These are phyloP conservation scores for Cercospora janseana DNA, from an alignment of 2,329 filamentous ascomycete species.

Conservation along the genomic window DNA sequence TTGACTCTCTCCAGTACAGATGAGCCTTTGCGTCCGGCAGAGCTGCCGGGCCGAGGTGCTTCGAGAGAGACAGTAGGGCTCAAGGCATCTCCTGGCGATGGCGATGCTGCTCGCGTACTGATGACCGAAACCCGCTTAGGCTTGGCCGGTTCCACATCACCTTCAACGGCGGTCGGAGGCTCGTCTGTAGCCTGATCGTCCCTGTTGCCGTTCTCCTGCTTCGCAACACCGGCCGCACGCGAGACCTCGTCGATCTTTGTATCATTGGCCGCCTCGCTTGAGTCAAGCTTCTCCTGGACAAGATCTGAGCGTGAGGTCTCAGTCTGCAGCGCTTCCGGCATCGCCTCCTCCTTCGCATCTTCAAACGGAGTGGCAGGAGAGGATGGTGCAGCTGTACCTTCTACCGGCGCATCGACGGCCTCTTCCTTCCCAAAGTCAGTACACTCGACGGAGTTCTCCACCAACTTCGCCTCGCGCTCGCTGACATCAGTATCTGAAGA, in stretches of 20 bases:
- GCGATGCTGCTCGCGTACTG: not conserved
- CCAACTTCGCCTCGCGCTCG: constrained; percentile 9
- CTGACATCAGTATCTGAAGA: not conserved
- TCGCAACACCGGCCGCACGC: too few relatives aligned
- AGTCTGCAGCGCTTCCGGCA: constrained; percentile 3
- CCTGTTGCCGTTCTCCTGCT: too few relatives aligned
- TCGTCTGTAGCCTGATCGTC: too few relatives aligned
- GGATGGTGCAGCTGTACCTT: constrained; percentile 13
- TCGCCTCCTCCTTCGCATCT: constrained; percentile 26
- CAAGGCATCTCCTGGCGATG: constrained; percentile 9
- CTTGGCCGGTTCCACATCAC: too few relatives aligned
- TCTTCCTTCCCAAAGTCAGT: not conserved
- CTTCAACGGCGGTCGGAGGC: too few relatives aligned
- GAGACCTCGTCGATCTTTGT: too few relatives aligned
- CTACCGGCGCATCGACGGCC: constrained; percentile 13
- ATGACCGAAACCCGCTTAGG: not conserved
- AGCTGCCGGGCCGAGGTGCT: constrained; percentile 15
- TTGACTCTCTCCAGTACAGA: constrained; percentile 27
- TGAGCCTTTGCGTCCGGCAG: constrained; percentile 24
- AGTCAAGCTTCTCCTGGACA: constrained; percentile 7
- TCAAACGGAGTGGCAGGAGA: constrained; percentile 24
- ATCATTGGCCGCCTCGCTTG: too few relatives aligned
- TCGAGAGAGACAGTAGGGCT: too few relatives aligned
- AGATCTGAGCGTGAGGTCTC: constrained; percentile 2
- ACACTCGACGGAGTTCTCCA: constrained; percentile 4